A percentile compares a stretch with the other conserved stretches of the same genome.
Evolutionary conservation across 192 early-diverging fungal genomes (phyloP).

Genomic region (Dissophora globulifera): DNA sequence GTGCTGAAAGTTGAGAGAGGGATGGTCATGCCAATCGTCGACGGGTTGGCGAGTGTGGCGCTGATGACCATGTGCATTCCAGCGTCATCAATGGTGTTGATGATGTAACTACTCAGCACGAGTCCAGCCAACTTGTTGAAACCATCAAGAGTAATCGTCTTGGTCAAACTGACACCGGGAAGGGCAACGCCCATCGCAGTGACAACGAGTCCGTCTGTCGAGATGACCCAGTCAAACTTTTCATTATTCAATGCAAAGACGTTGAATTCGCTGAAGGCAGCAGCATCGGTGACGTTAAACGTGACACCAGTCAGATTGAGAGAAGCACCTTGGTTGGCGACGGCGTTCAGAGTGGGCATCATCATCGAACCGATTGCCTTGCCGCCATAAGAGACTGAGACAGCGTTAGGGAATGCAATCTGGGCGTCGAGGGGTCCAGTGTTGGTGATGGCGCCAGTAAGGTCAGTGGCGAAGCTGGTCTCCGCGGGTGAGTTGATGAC

Average conservation of each 20-base stretch:
- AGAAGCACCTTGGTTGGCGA: constrained; percentile 50
- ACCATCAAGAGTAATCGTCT: constrained; percentile 58
- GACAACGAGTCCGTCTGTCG: constrained; percentile 41
- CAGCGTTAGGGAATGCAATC: constrained; percentile 56
- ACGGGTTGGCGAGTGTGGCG: constrained; percentile 31
- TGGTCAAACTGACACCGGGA: constrained; percentile 49
- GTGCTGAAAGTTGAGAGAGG: constrained; percentile 23
- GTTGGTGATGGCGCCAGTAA: constrained; percentile 54
- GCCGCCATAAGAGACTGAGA: constrained; percentile 50
- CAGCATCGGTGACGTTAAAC: constrained; percentile 35
- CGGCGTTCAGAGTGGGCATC: constrained; percentile 49
- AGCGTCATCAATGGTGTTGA: constrained; percentile 2
- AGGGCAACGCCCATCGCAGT: constrained; percentile 59
- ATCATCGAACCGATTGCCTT: constrained; percentile 47
- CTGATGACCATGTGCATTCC: constrained; percentile 35
- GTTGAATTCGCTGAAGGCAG: constrained; percentile 54
- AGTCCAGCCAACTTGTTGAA: constrained; percentile 44
- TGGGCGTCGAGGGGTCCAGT: constrained; percentile 63
- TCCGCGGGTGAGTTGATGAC: constrained; percentile 49
- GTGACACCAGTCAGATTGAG: constrained; percentile 42
- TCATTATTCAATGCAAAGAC: constrained; percentile 52
- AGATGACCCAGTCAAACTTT: constrained; percentile 58
- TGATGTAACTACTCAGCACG: constrained; percentile 13
- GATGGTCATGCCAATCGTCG: constrained; percentile 32
- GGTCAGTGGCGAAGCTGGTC: constrained; percentile 36